These are phyloP conservation scores for Torrubiellomyces zombiae DNA, from an alignment of 2,329 filamentous ascomycete genomes.

Conservation along the genomic window DNA sequence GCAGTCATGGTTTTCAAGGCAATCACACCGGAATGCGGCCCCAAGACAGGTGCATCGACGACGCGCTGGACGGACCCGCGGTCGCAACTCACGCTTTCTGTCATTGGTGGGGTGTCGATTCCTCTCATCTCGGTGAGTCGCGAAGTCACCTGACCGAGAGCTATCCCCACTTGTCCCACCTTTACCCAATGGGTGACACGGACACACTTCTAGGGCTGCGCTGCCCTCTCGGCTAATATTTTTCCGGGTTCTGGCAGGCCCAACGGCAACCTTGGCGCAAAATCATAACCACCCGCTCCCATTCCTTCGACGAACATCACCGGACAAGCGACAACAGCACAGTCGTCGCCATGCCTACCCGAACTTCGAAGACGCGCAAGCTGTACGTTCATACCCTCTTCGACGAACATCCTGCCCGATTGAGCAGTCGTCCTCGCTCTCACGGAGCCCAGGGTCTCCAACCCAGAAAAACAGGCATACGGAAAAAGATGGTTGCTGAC, in stretches of 20 bases:
- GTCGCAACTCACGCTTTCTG: no score
- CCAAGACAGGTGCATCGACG: no score
- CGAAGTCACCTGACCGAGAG: constrained; percentile 15
- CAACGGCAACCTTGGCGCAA: constrained; percentile 16
- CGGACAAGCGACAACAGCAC: constrained; percentile 27
- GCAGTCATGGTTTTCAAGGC: constrained; percentile 1
- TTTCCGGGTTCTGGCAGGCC: constrained; percentile 11
- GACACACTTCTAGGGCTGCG: constrained; percentile 20
- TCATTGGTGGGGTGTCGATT: neutral
- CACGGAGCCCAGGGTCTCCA: no score
- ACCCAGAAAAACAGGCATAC: no score
- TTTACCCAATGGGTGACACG: constrained; percentile 1
- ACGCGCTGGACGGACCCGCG: no score
- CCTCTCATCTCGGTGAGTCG: constrained; percentile 8
- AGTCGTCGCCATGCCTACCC: constrained; percentile 52
- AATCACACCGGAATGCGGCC: no score
- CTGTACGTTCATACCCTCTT: constrained; percentile 37
- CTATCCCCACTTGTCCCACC: constrained; percentile 3
- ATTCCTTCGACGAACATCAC: constrained; percentile 17
- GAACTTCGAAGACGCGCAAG: constrained; percentile 62
- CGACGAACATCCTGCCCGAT: constrained; percentile 4
- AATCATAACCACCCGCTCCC: constrained; percentile 21
- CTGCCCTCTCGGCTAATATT: constrained; percentile 25
- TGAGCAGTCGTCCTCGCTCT: constrained; percentile 3
- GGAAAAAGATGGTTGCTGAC: constrained; percentile 6